phyloP scores from a whole-genome alignment of 345 rosid genomes.

The Salix dunnii region DNA sequence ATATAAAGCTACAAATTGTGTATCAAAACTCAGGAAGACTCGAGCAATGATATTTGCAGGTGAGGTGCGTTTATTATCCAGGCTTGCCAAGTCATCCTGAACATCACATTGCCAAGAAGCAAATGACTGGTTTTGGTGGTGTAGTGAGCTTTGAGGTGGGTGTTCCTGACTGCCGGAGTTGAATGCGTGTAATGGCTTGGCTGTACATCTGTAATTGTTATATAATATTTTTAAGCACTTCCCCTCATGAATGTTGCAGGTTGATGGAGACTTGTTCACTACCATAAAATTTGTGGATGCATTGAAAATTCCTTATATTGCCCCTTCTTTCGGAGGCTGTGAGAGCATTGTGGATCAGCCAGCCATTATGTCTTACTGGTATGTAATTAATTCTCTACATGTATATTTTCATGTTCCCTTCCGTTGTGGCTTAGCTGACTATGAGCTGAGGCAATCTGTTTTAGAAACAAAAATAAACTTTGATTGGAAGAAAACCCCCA shows the following conservation, averaged over 20 bases:
- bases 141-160: conserved; percentile 98
- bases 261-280: conserved; percentile 70
- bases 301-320: conserved; percentile 89
- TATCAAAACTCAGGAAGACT: neutral
- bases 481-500: no score
- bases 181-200: neutral
- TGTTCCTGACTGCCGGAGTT: neutral
- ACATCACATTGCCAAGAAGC: conserved; percentile 79
- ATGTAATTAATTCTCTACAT: conserved; percentile 2
- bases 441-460: neutral
- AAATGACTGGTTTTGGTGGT: conserved; percentile 98
- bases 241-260: conserved; percentile 31
- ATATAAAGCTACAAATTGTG: no score
- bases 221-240: neutral
- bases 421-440: neutral
- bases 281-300: conserved; percentile 82
- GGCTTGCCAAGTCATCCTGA: conserved; percentile 95
- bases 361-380: conserved; percentile 99
- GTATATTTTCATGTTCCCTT: neutral
- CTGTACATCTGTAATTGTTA: neutral
- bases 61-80: conserved; percentile 83
- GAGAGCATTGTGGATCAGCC: conserved; percentile 99
- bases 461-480: neutral
- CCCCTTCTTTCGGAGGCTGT: conserved; percentile 97
- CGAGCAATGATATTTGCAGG: conserved; percentile 40